Conservation (phyloP, 1,139 yeast species). For the Geotrichum europaeum region DNA sequence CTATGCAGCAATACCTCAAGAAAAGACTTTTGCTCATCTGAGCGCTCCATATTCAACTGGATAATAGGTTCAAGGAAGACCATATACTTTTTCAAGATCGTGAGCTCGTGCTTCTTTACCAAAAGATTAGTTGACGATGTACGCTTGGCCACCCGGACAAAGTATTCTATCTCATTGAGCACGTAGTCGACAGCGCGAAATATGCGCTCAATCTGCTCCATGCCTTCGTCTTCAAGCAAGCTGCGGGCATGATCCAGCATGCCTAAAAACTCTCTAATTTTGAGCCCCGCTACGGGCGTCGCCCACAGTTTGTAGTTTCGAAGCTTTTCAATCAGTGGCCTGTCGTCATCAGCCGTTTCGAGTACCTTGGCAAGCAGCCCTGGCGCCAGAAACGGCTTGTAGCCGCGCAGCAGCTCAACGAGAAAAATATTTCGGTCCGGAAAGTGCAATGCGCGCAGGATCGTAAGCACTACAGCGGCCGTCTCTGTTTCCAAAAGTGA, state of each 20-base stretch:
- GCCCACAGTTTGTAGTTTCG: slow-evolving; percentile 26
- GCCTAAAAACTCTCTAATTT: slow-evolving; percentile 32
- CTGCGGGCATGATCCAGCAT: slow-evolving; percentile 34
- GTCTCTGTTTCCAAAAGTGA: slow-evolving; percentile 11
- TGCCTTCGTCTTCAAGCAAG: slow-evolving; percentile 15
- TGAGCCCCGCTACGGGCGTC: background rate
- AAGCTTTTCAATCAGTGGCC: slow-evolving; percentile 32
- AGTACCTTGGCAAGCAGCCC: background rate
- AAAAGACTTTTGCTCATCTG: background rate
- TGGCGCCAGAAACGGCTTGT: slow-evolving; percentile 10
- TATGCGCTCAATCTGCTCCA: slow-evolving; percentile 3
- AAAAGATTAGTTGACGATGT: background rate
- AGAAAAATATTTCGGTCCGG: slow-evolving; percentile 12
- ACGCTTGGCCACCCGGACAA: background rate
- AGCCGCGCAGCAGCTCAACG: slow-evolving; percentile 9
- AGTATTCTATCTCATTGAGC: slow-evolving; percentile 8
- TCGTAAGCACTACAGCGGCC: slow-evolving; percentile 12
- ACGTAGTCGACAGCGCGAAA: background rate
- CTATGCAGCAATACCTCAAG: slow-evolving; percentile 7
- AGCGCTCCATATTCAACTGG: slow-evolving; percentile 19
- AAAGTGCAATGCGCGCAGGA: slow-evolving; percentile 8
- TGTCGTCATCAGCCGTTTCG: background rate
- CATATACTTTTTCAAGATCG: background rate
- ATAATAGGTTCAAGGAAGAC: slow-evolving; percentile 24
- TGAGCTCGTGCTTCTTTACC: background rate